phyloP scores from a whole-genome alignment of 2,329 filamentous ascomycete genomes.

The Neopestalotiopsis sp. region DNA sequence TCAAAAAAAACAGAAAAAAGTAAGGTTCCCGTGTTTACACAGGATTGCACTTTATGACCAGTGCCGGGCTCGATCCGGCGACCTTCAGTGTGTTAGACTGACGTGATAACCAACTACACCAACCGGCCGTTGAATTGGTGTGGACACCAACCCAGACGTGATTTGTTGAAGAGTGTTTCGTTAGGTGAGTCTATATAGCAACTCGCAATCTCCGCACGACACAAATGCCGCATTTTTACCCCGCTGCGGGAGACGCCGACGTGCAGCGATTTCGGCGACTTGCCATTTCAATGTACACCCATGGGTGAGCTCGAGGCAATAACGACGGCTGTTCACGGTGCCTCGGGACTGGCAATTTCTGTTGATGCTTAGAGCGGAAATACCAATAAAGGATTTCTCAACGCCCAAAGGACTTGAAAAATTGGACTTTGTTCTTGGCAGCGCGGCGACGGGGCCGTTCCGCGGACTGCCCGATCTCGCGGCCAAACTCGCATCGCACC shows the following conservation, averaged over 20 bases:
- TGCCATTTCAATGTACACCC: neutral
- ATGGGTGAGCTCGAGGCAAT: too few species aligned
- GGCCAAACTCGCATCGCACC: neutral
- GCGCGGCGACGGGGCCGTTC: neutral
- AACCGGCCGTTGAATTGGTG: conserved; percentile 23
- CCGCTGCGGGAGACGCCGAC: neutral
- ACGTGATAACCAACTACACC: conserved; percentile 55
- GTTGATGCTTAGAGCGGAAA: too few species aligned
- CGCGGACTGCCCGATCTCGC: neutral
- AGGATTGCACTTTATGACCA: conserved; percentile 27
- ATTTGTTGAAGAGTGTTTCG: neutral
- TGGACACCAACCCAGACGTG: conserved; percentile 16
- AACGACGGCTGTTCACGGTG: too few species aligned
- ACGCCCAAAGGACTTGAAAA: too few species aligned
- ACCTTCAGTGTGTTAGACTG: conserved; percentile 52
- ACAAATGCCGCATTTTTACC: conserved; percentile 6
- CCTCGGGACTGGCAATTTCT: too few species aligned
- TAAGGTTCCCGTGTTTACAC: neutral
- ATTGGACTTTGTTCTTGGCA: neutral
- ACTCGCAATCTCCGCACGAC: too few species aligned
- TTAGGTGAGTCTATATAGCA: neutral
- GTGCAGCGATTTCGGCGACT: neutral
- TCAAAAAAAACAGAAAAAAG: neutral
- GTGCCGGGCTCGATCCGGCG: conserved; percentile 41
- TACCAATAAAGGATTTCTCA: too few species aligned